Conservation (phyloP, 169 alveolate species). For the Eimeria tenella region DNA sequence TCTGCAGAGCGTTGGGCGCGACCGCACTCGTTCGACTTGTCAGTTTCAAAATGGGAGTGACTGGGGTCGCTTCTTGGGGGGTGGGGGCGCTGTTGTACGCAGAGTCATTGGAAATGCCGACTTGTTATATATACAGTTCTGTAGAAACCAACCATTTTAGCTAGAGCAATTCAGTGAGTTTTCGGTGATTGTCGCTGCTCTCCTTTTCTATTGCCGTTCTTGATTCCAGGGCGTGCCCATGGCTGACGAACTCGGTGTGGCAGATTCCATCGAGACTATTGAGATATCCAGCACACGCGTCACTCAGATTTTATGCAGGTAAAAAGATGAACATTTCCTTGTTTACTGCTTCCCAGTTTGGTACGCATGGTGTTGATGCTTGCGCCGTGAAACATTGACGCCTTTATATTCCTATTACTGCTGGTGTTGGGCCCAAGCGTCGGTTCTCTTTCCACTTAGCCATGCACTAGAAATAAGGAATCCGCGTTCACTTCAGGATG, state of each 20-base stretch:
- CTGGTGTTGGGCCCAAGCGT: background rate
- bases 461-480: too few relatives aligned
- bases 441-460: background rate
- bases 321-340: background rate
- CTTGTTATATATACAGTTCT: background rate
- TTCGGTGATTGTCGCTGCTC: background rate
- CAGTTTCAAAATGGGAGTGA: constrained; percentile 58
- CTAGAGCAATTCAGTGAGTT: background rate
- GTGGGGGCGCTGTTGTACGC: too few relatives aligned
- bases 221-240: constrained; percentile 88
- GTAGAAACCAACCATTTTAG: background rate
- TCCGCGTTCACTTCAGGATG: background rate
- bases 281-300: constrained; percentile 97
- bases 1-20: constrained; percentile 97
- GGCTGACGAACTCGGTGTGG: constrained; percentile 97
- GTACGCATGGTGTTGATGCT: background rate
- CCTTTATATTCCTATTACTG: background rate
- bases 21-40: constrained; percentile 96
- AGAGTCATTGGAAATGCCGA: too few relatives aligned
- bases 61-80: too few relatives aligned
- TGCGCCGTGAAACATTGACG: background rate
- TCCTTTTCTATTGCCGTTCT: background rate
- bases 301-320: constrained; percentile 76
- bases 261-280: constrained; percentile 92
- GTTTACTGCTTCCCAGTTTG: background rate